Percentiles rank a stretch among this genome's conserved stretches.
phyloP scores from a whole-genome alignment of 495 filamentous ascomycete genomes.

The Talaromyces wortmannii region DNA sequence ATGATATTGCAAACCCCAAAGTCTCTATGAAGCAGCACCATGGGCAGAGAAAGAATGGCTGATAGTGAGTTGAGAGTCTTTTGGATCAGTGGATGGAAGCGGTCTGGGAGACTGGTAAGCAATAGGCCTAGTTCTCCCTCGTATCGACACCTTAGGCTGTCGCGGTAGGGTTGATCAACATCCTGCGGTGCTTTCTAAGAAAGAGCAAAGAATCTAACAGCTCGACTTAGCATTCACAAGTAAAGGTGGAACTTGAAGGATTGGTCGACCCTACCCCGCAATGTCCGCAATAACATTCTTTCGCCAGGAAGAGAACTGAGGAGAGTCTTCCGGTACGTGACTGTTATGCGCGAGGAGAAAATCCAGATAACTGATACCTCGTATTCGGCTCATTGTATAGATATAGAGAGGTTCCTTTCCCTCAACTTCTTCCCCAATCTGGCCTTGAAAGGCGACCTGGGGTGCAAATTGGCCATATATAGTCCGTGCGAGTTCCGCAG shows the following conservation, averaged over 20 bases:
- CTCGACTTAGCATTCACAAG: too few relatives aligned
- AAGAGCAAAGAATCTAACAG: constrained; percentile 25
- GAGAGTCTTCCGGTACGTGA: constrained; percentile 20
- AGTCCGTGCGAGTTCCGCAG: constrained; percentile 15
- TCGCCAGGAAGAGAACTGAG: constrained; percentile 19
- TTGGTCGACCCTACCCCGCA: constrained; percentile 14
- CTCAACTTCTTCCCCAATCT: constrained; percentile 23
- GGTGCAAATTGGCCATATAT: constrained; percentile 26
- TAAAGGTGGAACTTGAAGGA: too few relatives aligned
- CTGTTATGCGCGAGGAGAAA: constrained; percentile 22
- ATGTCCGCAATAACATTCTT: constrained; percentile 22
- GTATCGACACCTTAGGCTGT: constrained; percentile 14
- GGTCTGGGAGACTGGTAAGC: constrained; percentile 14
- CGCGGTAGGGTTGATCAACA: constrained; percentile 15
- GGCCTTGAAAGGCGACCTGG: constrained; percentile 21
- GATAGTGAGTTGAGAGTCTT: constrained; percentile 18
- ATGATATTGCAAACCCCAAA: constrained; percentile 31
- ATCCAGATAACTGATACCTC: constrained; percentile 26
- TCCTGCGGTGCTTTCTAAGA: constrained; percentile 22
- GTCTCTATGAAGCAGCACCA: constrained; percentile 30
- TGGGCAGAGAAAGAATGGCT: constrained; percentile 28
- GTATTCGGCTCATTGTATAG: constrained; percentile 29
- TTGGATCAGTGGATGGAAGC: constrained; percentile 25
- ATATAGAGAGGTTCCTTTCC: constrained; percentile 23
- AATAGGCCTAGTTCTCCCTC: constrained; percentile 20